A percentile compares a stretch with the other conserved stretches of the same genome.
Evolutionary conservation across 768 basidiomycete species (phyloP).

Genomic region (Termitomyces heimii): DNA sequence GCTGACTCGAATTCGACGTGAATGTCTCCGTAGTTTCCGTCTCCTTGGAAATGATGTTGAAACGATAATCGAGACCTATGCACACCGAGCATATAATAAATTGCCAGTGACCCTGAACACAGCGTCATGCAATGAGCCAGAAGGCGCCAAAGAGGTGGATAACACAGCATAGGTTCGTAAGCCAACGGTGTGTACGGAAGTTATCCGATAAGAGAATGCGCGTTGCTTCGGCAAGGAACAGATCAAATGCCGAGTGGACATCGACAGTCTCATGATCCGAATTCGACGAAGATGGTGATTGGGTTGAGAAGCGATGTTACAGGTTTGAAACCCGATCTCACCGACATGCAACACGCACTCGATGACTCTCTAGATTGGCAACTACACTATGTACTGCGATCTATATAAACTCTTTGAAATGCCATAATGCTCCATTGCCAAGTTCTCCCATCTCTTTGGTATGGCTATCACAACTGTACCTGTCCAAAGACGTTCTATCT

Average conservation of each 20-base stretch:
- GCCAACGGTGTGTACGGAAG: slow-evolving; percentile 9
- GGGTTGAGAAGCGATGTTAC: neutral
- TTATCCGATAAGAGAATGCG: neutral
- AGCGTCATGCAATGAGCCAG: neutral
- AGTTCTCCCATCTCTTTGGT: slow-evolving; percentile 6
- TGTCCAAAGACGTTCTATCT: slow-evolving; percentile 19
- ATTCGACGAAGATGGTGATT: too few relatives aligned
- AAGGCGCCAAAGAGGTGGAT: neutral
- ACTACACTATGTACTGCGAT: neutral
- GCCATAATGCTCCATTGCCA: slow-evolving; percentile 4
- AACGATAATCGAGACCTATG: too few relatives aligned
- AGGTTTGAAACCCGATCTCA: slow-evolving; percentile 8
- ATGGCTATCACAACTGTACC: slow-evolving; percentile 17
- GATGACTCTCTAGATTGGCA: neutral
- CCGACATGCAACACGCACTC: too few relatives aligned
- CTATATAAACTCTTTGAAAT: slow-evolving; percentile 9
- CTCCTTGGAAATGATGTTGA: too few relatives aligned
- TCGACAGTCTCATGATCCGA: neutral
- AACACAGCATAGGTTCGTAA: slow-evolving; percentile 3
- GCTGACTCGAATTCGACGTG: neutral
- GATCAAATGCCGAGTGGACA: neutral
- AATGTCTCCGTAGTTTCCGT: too few relatives aligned
- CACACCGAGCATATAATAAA: too few relatives aligned
- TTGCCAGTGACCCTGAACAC: too few relatives aligned
- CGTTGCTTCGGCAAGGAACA: neutral